A percentile compares a stretch with the other conserved stretches of the same genome.
phyloP scores from a whole-genome alignment of 148 eudicot genomes.

The Heliamphora exappendiculata region DNA sequence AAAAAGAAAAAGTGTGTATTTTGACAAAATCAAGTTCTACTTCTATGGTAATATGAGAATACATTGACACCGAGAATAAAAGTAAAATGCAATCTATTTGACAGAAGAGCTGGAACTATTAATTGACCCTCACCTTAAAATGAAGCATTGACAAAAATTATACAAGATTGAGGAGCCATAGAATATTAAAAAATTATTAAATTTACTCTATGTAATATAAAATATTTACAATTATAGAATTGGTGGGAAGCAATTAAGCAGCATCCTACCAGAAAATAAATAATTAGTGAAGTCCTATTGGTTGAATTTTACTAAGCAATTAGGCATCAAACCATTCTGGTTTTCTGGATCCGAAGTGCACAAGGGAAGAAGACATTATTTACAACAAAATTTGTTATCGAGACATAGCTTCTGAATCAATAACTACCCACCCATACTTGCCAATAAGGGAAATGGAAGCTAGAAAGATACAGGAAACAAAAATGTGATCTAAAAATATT shows the following conservation, averaged over 20 bases:
- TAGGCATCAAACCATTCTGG: not conserved
- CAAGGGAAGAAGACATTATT: not conserved
- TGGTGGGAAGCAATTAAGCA: not conserved
- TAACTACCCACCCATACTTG: no score
- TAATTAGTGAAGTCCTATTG: not conserved
- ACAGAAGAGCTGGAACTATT: no score
- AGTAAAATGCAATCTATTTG: not conserved
- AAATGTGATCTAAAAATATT: no score
- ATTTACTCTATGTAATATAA: not conserved
- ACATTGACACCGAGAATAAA: not conserved
- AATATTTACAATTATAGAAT: not conserved
- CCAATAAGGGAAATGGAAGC: no score
- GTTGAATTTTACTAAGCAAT: not conserved
- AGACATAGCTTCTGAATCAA: no score
- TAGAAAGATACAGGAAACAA: no score
- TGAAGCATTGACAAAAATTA: not conserved
- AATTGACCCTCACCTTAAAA: no score
- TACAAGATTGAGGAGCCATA: not conserved
- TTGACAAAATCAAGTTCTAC: not conserved
- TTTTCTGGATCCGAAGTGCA: not conserved
- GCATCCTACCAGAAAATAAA: not conserved
- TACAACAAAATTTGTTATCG: no score
- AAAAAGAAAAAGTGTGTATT: not conserved
- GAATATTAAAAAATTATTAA: not conserved
- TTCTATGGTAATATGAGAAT: not conserved